Evolutionary conservation across 768 basidiomycete genomes (phyloP).

Genomic region (Auricularia auricula-judae): DNA sequence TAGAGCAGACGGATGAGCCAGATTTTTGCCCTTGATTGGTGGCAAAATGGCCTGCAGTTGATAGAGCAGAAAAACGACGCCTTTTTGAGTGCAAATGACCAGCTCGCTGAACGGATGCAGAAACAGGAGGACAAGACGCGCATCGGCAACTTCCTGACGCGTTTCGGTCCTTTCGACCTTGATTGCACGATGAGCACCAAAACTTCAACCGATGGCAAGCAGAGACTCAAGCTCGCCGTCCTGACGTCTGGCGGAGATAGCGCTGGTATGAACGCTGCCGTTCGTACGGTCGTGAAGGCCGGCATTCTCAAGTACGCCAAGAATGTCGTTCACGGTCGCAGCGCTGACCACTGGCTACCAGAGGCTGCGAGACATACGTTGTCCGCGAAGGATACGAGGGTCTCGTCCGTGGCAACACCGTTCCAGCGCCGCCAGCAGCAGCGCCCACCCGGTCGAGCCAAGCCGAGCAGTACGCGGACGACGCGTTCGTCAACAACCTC

Average conservation of each 20-base stretch:
- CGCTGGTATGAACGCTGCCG: slow-evolving; percentile 95
- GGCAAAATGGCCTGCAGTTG: too few relatives aligned
- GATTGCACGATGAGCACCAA: too few relatives aligned
- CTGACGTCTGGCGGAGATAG: slow-evolving; percentile 96
- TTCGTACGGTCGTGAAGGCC: slow-evolving; percentile 86
- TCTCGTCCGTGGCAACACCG: slow-evolving; percentile 81
- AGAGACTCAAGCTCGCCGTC: slow-evolving; percentile 44
- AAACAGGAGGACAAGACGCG: too few relatives aligned
- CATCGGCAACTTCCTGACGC: too few relatives aligned
- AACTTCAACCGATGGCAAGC: too few relatives aligned
- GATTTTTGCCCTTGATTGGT: too few relatives aligned
- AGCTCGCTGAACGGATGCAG: too few relatives aligned
- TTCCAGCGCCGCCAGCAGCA: slow-evolving; percentile 18
- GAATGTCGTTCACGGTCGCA: background rate
- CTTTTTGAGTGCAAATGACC: too few relatives aligned
- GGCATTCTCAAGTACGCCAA: slow-evolving; percentile 72
- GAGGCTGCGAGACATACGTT: slow-evolving; percentile 92
- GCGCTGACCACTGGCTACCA: slow-evolving; percentile 18
- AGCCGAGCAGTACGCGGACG: background rate
- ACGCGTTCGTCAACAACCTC: slow-evolving; percentile 49
- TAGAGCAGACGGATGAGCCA: too few relatives aligned
- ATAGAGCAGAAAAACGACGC: too few relatives aligned
- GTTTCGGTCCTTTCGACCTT: too few relatives aligned
- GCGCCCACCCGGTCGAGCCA: slow-evolving; percentile 20
- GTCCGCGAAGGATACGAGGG: slow-evolving; percentile 99